phyloP scores from a whole-genome alignment of 345 rosid genomes.

The Salix suchowensis region DNA sequence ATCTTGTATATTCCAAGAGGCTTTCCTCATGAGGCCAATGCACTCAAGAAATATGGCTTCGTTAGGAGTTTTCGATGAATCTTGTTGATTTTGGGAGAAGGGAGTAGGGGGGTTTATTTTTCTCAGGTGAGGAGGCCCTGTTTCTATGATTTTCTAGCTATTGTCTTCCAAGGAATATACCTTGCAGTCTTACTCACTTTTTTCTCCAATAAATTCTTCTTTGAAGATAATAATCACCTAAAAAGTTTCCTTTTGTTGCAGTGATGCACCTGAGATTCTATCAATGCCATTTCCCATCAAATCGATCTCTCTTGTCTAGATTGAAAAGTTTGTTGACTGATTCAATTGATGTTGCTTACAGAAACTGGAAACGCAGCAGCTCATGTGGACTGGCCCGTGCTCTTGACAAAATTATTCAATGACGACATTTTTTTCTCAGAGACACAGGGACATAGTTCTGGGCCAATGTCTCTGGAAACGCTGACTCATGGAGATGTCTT shows the following conservation, averaged over 20 bases:
- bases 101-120: background rate
- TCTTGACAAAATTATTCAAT: slow-evolving; percentile 13
- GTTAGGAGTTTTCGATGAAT: background rate
- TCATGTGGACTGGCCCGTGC: slow-evolving; percentile 28
- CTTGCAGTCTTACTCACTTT: too few species aligned
- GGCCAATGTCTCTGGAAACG: slow-evolving; percentile 14
- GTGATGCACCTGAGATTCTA: background rate
- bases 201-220: too few species aligned
- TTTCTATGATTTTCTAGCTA: too few species aligned
- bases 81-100: background rate
- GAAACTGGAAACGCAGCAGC: slow-evolving; percentile 9
- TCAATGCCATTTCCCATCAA: background rate
- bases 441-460: slow-evolving; percentile 23
- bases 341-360: background rate
- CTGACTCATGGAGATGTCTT: slow-evolving; percentile 1
- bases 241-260: background rate
- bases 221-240: too few species aligned
- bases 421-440: slow-evolving; percentile 9
- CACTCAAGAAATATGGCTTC: background rate
- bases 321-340: slow-evolving; percentile 3
- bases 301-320: background rate
- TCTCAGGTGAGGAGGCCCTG: too few species aligned
- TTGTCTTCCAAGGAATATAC: too few species aligned
- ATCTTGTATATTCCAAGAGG: slow-evolving; percentile 61
- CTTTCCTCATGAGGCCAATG: slow-evolving; percentile 34